phyloP scores from a whole-genome alignment of 1,284 basidiomycete genomes.

The Cutaneotrichosporon arboriforme region DNA sequence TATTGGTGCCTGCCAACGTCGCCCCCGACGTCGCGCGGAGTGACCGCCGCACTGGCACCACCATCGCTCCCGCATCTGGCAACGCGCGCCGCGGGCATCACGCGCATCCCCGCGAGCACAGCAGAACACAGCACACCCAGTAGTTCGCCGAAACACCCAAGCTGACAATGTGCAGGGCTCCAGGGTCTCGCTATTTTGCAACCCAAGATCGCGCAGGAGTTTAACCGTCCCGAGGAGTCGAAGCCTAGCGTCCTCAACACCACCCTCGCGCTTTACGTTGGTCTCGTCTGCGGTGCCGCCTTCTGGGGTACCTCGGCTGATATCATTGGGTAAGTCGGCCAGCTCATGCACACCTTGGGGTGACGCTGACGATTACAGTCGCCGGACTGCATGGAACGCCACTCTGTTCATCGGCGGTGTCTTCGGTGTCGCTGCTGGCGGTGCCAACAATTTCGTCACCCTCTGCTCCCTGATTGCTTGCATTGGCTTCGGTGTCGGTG shows the following conservation, averaged over 20 bases:
- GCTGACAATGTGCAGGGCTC: constrained; percentile 40
- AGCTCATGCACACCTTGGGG: background rate
- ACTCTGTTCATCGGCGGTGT: constrained; percentile 58
- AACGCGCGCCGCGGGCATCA: background rate
- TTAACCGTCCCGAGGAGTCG: constrained; percentile 22
- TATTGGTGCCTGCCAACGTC: too few species aligned
- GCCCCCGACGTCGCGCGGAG: too few species aligned
- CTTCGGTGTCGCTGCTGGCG: constrained; percentile 59
- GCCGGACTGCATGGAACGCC: constrained; percentile 57
- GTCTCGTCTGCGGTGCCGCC: constrained; percentile 57
- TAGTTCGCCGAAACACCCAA: too few species aligned
- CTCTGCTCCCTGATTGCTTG: constrained; percentile 35
- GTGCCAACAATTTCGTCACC: constrained; percentile 53
- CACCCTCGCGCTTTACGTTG: constrained; percentile 57
- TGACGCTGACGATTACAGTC: constrained; percentile 33
- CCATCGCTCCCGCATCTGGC: background rate
- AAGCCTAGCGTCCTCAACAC: constrained; percentile 27
- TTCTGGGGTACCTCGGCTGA: constrained; percentile 52
- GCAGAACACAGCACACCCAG: too few species aligned
- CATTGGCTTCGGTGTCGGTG: constrained; percentile 57
- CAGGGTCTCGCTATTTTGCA: constrained; percentile 57
- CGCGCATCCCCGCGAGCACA: background rate
- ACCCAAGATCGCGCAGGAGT: constrained; percentile 52
- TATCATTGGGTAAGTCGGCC: constrained; percentile 39
- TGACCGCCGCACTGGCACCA: too few species aligned